Evolutionary conservation across 106 monocot species (phyloP).

Genomic region (Allium cepa): DNA sequence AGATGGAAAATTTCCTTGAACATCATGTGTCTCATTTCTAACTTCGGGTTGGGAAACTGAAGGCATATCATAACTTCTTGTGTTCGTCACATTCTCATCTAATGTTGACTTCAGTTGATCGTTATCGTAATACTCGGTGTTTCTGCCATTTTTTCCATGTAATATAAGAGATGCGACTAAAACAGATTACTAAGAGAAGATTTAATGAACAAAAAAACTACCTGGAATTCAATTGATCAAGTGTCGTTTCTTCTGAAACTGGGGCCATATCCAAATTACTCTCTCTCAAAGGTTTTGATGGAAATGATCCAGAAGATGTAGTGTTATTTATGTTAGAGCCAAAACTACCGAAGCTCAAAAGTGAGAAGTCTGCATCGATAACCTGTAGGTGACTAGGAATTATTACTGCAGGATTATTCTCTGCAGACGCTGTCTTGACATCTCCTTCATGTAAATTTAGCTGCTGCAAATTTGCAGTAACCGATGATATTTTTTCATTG

Average conservation of each 20-base stretch:
- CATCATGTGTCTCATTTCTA: slow-evolving; percentile 26
- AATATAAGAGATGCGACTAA: too few relatives aligned
- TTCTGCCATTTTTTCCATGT: slow-evolving; percentile 32
- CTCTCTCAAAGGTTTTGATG: slow-evolving; percentile 20
- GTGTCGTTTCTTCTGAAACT: slow-evolving; percentile 28
- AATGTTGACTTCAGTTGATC: slow-evolving; percentile 34
- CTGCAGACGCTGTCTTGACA: slow-evolving; percentile 18
- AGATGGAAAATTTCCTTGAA: slow-evolving; percentile 58
- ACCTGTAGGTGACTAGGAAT: slow-evolving; percentile 79
- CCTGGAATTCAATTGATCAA: slow-evolving; percentile 53
- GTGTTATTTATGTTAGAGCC: slow-evolving; percentile 47
- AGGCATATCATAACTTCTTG: slow-evolving; percentile 43
- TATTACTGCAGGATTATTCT: slow-evolving; percentile 77
- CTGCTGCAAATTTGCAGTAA: slow-evolving; percentile 51
- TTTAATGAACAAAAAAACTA: slow-evolving; percentile 11
- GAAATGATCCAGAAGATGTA: slow-evolving; percentile 45
- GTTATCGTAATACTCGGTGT: slow-evolving; percentile 56
- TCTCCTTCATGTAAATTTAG: slow-evolving; percentile 58
- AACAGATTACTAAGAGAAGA: too few relatives aligned
- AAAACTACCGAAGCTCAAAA: slow-evolving; percentile 96
- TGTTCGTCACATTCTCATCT: slow-evolving; percentile 29
- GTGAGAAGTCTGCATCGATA: slow-evolving; percentile 64
- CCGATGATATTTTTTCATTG: slow-evolving; percentile 35
- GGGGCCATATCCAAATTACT: slow-evolving; percentile 37
- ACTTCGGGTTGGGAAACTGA: slow-evolving; percentile 59